phyloP scores from a whole-genome alignment of 1,284 basidiomycete genomes.

The Rhodotorula sp. region DNA sequence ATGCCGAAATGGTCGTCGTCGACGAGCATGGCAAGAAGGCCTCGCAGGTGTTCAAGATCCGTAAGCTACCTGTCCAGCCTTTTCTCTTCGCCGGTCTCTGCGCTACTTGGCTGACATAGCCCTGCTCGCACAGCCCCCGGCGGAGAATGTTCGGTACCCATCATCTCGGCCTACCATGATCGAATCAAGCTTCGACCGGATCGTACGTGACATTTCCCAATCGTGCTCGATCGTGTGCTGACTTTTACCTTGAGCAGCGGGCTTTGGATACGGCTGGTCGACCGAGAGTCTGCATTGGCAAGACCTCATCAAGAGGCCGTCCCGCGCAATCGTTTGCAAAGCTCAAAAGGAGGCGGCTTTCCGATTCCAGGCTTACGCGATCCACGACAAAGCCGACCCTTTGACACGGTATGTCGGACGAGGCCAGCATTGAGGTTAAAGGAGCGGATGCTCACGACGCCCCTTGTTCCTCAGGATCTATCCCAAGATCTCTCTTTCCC shows the following conservation, averaged over 20 bases:
- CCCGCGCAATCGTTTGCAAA: conserved; percentile 80
- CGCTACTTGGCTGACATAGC: neutral
- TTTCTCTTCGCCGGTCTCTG: conserved; percentile 6
- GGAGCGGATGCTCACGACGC: neutral
- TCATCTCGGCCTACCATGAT: conserved; percentile 82
- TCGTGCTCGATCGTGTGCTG: neutral
- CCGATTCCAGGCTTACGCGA: conserved; percentile 89
- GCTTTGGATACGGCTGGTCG: conserved; percentile 93
- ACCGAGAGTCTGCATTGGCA: conserved; percentile 80
- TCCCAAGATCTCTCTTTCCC: conserved; percentile 77
- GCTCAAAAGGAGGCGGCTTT: conserved; percentile 89
- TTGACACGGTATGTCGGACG: conserved; percentile 56
- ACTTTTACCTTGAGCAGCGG: conserved; percentile 58
- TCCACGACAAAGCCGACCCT: conserved; percentile 70
- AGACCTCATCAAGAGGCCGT: conserved; percentile 74
- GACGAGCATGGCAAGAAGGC: conserved; percentile 77
- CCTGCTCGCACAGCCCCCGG: conserved; percentile 63
- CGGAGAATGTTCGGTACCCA: conserved; percentile 83
- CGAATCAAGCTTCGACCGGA: conserved; percentile 87
- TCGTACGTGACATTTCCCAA: conserved; percentile 58
- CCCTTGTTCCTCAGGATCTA: conserved; percentile 59
- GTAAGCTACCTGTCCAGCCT: conserved; percentile 52
- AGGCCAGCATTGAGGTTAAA: no score
- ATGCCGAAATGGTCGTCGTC: conserved; percentile 86
- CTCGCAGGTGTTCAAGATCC: conserved; percentile 78